Conservation (phyloP, 345 rosid species). For the Eucalyptus rudis region DNA sequence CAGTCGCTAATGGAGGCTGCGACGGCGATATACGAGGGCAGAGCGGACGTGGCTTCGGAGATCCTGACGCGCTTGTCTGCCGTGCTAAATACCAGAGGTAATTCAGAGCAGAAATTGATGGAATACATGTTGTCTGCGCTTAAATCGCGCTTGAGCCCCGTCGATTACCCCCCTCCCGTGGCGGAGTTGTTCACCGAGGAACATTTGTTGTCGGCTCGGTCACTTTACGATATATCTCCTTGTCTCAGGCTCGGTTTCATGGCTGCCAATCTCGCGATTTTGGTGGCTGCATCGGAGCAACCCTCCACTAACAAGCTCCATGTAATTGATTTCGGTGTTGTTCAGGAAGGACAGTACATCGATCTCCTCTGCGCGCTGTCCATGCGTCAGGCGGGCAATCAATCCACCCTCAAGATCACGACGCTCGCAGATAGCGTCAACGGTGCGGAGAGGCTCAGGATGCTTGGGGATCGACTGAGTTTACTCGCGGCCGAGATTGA, state of each 20-base stretch:
- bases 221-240: conserved; percentile 55
- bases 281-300: conserved; percentile 40
- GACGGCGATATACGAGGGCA: conserved; percentile 58
- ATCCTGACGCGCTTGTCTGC: conserved; percentile 42
- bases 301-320: conserved; percentile 23
- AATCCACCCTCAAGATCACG: conserved; percentile 46
- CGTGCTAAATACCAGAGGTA: conserved; percentile 27
- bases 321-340: conserved; percentile 73
- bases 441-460: conserved; percentile 1
- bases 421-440: conserved; percentile 19
- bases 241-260: conserved; percentile 70
- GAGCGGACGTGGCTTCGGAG: conserved; percentile 41
- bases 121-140: conserved; percentile 47
- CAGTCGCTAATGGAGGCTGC: conserved; percentile 61
- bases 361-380: conserved; percentile 47
- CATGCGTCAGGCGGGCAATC: conserved; percentile 13
- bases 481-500: no score
- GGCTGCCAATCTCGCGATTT: conserved; percentile 76
- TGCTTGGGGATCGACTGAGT: conserved; percentile 32
- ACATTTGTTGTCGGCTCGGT: conserved; percentile 36
- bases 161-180: conserved; percentile 34
- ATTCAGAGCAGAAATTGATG: conserved; percentile 62
- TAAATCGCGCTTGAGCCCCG: conserved; percentile 31
- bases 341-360: conserved; percentile 59
- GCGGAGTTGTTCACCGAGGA: conserved; percentile 45